phyloP scores from a whole-genome alignment of 2,329 filamentous ascomycete genomes.

The Pseudocercospora eumusae region DNA sequence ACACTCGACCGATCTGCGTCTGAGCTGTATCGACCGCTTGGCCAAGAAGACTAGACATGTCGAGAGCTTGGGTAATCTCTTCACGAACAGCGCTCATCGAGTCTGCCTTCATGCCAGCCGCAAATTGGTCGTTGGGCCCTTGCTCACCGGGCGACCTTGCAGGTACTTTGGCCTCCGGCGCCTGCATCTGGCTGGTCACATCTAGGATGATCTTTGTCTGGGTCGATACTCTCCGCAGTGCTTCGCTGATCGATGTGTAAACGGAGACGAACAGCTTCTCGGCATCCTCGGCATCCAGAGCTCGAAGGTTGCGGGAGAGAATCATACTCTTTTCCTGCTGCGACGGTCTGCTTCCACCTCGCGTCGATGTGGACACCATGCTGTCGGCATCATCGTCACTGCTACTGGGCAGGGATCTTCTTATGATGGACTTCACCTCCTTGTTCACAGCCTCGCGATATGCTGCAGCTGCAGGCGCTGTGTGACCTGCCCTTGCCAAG shows the following conservation, averaged over 20 bases:
- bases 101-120: conserved; percentile 27
- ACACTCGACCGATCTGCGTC: conserved; percentile 69
- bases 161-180: conserved; percentile 41
- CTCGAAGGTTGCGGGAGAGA: conserved; percentile 81
- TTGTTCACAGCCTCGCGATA: conserved; percentile 82
- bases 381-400: conserved; percentile 93
- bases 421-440: conserved; percentile 83
- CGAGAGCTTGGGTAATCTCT: conserved; percentile 73
- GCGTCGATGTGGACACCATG: conserved; percentile 79
- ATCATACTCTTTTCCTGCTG: conserved; percentile 89
- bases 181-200: conserved; percentile 74
- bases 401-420: conserved; percentile 83
- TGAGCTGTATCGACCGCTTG: conserved; percentile 80
- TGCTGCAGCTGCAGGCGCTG: conserved; percentile 75
- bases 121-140: conserved; percentile 47
- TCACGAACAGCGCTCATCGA: conserved; percentile 55
- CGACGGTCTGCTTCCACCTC: conserved; percentile 66
- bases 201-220: conserved; percentile 95
- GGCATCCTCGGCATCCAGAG: conserved; percentile 78
- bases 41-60: conserved; percentile 74
- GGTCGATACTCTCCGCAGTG: conserved; percentile 77
- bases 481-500: conserved; percentile 77
- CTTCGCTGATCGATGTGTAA: conserved; percentile 86
- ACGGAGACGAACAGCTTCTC: conserved; percentile 79
- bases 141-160: conserved; percentile 50